Base-by-base conservation (phyloP, 1,284 basidiomycete genomes). In the Trichosporon ovoides region DNA sequence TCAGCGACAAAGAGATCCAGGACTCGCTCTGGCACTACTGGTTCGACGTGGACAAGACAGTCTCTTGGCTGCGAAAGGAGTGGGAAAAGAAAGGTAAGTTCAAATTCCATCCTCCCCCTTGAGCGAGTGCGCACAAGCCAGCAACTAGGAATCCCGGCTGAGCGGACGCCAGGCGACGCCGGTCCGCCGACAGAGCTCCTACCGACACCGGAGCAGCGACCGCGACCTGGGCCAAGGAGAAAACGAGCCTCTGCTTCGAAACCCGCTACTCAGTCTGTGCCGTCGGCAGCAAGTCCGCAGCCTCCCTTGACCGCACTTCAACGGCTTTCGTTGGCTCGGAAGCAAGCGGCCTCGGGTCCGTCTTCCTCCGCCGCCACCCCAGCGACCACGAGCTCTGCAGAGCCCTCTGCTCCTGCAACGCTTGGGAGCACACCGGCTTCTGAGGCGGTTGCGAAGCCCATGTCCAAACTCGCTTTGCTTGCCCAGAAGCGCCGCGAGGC, bases 11-110 rank as follows among this genome's bases (percentile, higher is more conserved):
- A 38, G 82, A 84, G 53, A 88, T 98, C 73, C 85, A 84, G 68
- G 88, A 93, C 65, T 82, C 84, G 1, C 80, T 98, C 46, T 98
- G 92, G 88, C 86, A 98, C 66, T 85, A 82, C 67, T 90, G 89
- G 77, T 98, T 96, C 69, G 87, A 97, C 69, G 83, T 89, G 18
- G 85, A 91, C 38, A 83, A 86, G 69, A 85, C 89, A 7, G 78
- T 94, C 14, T 77, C 84, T 37, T 89, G 85, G 82, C 80, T 92
- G 22, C 67, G 87, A 31, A 77, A 76, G 60, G 76, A 78, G 38
- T 68, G 74, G 65, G 74, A 86, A 28, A 85, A 88, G 66, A 89
- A 87, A 89, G 91, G 92, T 95, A 80, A 88, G 83, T 77, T 55
- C 12, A 11, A 7, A 3, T 19, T n/a, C 40, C 10, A 13, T 19